These are phyloP conservation scores for Metarhizium humberi DNA, from an alignment of 2,329 filamentous ascomycete genomes.

Conservation along the genomic window DNA sequence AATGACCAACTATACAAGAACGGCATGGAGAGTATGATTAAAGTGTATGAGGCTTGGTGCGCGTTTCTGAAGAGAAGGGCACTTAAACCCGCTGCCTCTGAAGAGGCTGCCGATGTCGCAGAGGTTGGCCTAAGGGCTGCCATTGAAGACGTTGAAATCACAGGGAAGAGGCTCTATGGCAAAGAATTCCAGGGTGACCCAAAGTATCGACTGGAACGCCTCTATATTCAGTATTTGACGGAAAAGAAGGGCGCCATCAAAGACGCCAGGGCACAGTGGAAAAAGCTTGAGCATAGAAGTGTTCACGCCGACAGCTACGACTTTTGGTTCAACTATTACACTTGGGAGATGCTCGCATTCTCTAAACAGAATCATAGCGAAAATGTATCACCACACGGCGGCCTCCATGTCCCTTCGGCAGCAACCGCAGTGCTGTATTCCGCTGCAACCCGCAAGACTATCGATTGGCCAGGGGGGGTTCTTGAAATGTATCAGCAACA, in stretches of 20 bases:
- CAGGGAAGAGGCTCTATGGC: conserved; percentile 66
- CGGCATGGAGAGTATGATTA: conserved; percentile 79
- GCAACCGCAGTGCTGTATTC: conserved; percentile 71
- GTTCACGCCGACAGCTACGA: conserved; percentile 71
- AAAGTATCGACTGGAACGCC: conserved; percentile 78
- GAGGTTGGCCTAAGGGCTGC: conserved; percentile 83
- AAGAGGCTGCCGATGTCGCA: conserved; percentile 81
- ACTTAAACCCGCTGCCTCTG: conserved; percentile 61
- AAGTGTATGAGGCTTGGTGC: conserved; percentile 91
- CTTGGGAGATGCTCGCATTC: conserved; percentile 74
- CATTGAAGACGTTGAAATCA: conserved; percentile 75
- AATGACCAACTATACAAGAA: conserved; percentile 76
- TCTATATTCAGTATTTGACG: conserved; percentile 84
- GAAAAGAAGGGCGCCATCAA: conserved; percentile 72
- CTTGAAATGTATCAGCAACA: conserved; percentile 67
- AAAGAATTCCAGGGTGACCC: conserved; percentile 75
- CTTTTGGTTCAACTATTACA: conserved; percentile 89
- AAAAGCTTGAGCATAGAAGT: conserved; percentile 53
- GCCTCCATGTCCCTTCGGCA: conserved; percentile 54
- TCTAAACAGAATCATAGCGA: conserved; percentile 39
- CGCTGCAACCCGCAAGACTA: conserved; percentile 50
- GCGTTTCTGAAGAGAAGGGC: conserved; percentile 83
- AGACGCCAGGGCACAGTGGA: conserved; percentile 70
- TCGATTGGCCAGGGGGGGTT: conserved; percentile 72
- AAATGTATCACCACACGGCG: conserved; percentile 22